Evolutionary conservation across 2,329 filamentous ascomycete species (phyloP), one percentile per base, ranked within the genome.

Genomic region (Leptodontidium sp.): DNA sequence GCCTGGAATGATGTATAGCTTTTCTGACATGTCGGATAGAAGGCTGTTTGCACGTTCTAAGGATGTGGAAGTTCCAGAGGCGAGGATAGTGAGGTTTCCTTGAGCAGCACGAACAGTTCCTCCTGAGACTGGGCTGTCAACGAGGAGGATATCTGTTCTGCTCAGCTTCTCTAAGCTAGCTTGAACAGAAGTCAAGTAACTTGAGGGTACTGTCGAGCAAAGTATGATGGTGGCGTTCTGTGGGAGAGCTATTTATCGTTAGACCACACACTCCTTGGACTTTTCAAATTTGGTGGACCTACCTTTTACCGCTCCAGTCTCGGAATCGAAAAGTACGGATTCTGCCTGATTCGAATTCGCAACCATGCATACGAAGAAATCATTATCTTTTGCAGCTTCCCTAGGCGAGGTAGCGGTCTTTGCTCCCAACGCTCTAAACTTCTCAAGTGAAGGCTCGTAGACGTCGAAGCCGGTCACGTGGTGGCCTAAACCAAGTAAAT

Each of bases 1-100:
- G 9, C 87, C 87, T 1, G 82, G 81, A 4, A 90, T 85, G 21
- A 88, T 81, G 75, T 88, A 90, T 5, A 93, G 81, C 76, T 91
- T 92, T 17, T 69, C 71, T 1, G 90, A 86, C 82, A 93, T 86
- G 72, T 86, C 86, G 62, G 87, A 82, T 1, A 93, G 82, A 2
- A 93, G 79, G 59, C 83, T 84, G 21, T 83, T 83, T 0, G 85
- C 89, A 66, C 85, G 86, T 49, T 84, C 81, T 2, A 93, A 80
- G 7, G 88, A 87, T 2, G 82, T 83, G 0, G 85, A 82, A 0
- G 86, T 82, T 0, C 84, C 90, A 2, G 89, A 88, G 0, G 90
- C 90, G 88, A 94, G 93, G 76, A 94, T 93, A 14, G 90, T 91
- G 52, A 93, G 80, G 0, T 90, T 92, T 7, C 91, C 91, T 59